Evolutionary conservation across 305 asterid genomes (phyloP).

Genomic region (Withania somnifera): DNA sequence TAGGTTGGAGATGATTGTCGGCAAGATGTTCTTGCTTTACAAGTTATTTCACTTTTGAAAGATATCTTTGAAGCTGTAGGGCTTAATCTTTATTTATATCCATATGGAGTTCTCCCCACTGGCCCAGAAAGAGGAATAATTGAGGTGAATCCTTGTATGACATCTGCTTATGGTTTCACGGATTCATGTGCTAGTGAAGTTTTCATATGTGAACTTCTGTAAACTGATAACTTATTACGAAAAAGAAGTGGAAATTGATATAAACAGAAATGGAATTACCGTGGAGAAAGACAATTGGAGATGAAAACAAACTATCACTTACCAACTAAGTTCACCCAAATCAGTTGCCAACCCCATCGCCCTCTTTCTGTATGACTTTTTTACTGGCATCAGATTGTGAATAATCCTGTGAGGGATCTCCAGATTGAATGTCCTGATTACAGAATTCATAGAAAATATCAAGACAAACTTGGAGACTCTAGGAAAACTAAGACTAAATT

Average conservation of each 20-base stretch:
- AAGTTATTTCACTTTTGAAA: conserved; percentile 92
- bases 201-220: not conserved
- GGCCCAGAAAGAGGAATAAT: conserved; percentile 97
- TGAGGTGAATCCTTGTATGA: conserved; percentile 45
- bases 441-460: not conserved
- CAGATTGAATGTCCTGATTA: not conserved
- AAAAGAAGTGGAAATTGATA: not conserved
- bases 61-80: conserved; percentile 91
- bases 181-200: not conserved
- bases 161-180: not conserved
- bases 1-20: conserved; percentile 99
- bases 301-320: not conserved
- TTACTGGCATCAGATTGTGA: not conserved
- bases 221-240: not conserved
- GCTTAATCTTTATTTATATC: conserved; percentile 71
- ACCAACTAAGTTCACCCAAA: not conserved
- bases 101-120: conserved; percentile 98
- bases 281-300: not conserved
- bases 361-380: not conserved
- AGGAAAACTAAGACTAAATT: not conserved
- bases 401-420: not conserved
- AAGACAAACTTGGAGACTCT: not conserved
- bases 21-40: conserved; percentile 97
- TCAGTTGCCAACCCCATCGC: not conserved
- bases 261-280: not conserved